Conservation (phyloP, 768 basidiomycete species). For the Lactarius deliciosus region DNA sequence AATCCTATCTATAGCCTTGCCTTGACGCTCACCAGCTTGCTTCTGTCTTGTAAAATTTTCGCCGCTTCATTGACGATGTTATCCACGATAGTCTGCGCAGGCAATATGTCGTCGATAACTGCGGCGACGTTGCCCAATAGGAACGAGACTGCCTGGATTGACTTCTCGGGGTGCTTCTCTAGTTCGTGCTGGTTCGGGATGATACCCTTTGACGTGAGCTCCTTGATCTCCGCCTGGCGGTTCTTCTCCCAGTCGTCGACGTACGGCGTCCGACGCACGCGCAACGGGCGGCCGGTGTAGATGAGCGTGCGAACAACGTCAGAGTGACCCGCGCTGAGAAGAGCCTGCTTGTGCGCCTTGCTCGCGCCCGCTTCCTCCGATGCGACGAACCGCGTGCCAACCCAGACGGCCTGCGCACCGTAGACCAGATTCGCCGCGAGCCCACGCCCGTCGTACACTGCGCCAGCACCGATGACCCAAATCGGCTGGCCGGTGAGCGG, state of each 20-base stretch:
- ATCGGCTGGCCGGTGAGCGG: conserved; percentile 81
- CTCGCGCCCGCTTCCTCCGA: conserved; percentile 78
- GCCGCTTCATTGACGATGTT: conserved; percentile 69
- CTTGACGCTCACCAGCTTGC: conserved; percentile 42
- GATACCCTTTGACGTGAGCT: conserved; percentile 80
- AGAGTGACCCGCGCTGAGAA: conserved; percentile 68
- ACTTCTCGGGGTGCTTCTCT: conserved; percentile 79
- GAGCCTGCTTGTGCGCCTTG: conserved; percentile 78
- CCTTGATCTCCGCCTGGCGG: conserved; percentile 76
- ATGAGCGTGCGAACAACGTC: conserved; percentile 85
- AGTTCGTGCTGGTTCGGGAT: conserved; percentile 72
- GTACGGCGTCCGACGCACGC: conserved; percentile 82
- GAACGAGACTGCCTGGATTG: conserved; percentile 63
- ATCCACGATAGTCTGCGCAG: conserved; percentile 82
- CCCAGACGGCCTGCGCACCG: conserved; percentile 86
- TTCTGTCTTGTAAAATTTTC: conserved; percentile 44
- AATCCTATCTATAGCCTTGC: conserved; percentile 51
- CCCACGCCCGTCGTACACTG: conserved; percentile 85
- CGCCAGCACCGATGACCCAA: conserved; percentile 89
- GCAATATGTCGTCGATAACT: conserved; percentile 70
- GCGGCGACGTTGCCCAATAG: conserved; percentile 83
- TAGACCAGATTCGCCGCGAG: conserved; percentile 85
- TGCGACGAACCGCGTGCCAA: conserved; percentile 74
- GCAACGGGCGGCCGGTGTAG: conserved; percentile 85
- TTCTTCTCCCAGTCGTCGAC: conserved; percentile 84